Percentiles rank a stretch among this genome's conserved stretches.
Conservation (phyloP, 495 filamentous ascomycete species). For the Hypoxylon fragiforme region DNA sequence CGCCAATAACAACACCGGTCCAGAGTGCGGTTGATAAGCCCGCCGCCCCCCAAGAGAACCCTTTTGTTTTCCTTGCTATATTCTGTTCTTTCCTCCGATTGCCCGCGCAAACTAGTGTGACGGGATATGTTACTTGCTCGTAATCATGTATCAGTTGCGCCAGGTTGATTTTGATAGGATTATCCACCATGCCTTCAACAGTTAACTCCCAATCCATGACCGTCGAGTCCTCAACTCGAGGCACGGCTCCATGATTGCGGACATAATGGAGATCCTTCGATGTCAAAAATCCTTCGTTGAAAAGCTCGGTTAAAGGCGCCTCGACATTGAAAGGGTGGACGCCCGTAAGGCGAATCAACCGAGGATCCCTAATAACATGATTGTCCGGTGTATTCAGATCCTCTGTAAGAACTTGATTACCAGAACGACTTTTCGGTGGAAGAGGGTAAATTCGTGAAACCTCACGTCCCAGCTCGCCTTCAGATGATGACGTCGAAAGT, state of each 20-base stretch:
- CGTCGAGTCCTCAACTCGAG: slow-evolving; percentile 70
- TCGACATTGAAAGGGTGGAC: slow-evolving; percentile 95
- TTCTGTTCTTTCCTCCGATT: slow-evolving; percentile 97
- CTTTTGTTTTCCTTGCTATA: slow-evolving; percentile 85
- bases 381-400: slow-evolving; percentile 83
- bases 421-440: slow-evolving; percentile 67
- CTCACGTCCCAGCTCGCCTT: slow-evolving; percentile 10
- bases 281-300: slow-evolving; percentile 86
- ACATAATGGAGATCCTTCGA: slow-evolving; percentile 94
- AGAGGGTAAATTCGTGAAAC: slow-evolving; percentile 54
- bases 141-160: slow-evolving; percentile 74
- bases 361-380: slow-evolving; percentile 84
- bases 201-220: slow-evolving; percentile 82
- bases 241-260: slow-evolving; percentile 91
- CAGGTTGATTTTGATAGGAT: slow-evolving; percentile 73
- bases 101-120: slow-evolving; percentile 92
- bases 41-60: slow-evolving; percentile 94
- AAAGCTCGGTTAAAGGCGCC: slow-evolving; percentile 78
- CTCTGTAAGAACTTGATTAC: slow-evolving; percentile 66
- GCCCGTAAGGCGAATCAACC: slow-evolving; percentile 86
- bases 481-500: slow-evolving; percentile 2
- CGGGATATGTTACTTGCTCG: slow-evolving; percentile 81
- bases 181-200: slow-evolving; percentile 83
- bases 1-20: slow-evolving; percentile 79
- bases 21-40: slow-evolving; percentile 88